phyloP scores from a whole-genome alignment of 2,329 filamentous ascomycete genomes.

The Ploettnerulaceae sp. region DNA sequence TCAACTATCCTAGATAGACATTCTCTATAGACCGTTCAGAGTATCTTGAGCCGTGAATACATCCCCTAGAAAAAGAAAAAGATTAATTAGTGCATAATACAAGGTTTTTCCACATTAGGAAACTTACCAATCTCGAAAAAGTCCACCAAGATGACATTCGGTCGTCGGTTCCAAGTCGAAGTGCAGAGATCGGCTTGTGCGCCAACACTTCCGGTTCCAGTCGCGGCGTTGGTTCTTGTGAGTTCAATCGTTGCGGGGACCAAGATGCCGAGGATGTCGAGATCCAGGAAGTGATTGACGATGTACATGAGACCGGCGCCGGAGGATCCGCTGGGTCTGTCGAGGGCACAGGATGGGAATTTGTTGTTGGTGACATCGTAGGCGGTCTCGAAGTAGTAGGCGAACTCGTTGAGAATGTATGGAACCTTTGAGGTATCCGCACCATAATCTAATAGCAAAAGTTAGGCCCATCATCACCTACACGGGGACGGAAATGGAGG shows the following conservation, averaged over 20 bases:
- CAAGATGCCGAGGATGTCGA: conserved; percentile 40
- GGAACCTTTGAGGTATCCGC: conserved; percentile 37
- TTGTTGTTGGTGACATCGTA: conserved; percentile 53
- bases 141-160: conserved; percentile 54
- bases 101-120: background rate
- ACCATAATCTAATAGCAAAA: conserved; percentile 19
- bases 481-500: too few relatives aligned
- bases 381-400: conserved; percentile 67
- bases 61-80: conserved; percentile 20
- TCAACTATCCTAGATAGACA: too few relatives aligned
- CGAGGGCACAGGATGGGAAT: conserved; percentile 60
- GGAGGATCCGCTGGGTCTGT: conserved; percentile 51
- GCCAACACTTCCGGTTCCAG: conserved; percentile 48
- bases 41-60: conserved; percentile 30
- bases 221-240: conserved; percentile 43
- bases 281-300: conserved; percentile 62
- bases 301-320: conserved; percentile 47
- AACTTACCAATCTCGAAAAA: conserved; percentile 46
- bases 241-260: conserved; percentile 48
- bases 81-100: background rate
- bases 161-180: conserved; percentile 41
- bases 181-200: conserved; percentile 44
- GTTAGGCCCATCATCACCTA: too few relatives aligned
- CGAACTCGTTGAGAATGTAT: conserved; percentile 61
- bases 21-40: conserved; percentile 28